Percentiles rank a stretch among this genome's conserved stretches.
These are phyloP conservation scores for Waltiozyma sp. DNA, from an alignment of 1,139 yeast species.

Conservation along the genomic window DNA sequence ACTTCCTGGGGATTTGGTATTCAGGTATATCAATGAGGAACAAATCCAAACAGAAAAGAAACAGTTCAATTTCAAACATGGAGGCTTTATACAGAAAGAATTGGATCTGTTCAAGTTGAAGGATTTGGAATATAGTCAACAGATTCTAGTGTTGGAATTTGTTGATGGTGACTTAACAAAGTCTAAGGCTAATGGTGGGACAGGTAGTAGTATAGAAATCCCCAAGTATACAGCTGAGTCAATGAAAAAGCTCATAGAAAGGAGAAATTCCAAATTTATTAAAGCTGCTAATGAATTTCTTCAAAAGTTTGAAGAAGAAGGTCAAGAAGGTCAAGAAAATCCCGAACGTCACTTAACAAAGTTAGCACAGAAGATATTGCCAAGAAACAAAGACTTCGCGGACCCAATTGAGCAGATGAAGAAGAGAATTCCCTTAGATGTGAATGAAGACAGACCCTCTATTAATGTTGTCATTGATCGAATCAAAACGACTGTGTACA, in stretches of 20 bases:
- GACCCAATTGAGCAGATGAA: constrained; percentile 44
- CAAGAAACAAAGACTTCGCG: constrained; percentile 33
- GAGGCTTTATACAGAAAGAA: constrained; percentile 32
- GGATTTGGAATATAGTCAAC: constrained; percentile 27
- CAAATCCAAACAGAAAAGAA: constrained; percentile 42
- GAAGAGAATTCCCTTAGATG: constrained; percentile 16
- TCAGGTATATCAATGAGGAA: constrained; percentile 67
- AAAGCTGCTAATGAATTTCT: constrained; percentile 33
- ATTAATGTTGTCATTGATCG: constrained; percentile 36
- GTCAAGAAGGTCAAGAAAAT: constrained; percentile 21
- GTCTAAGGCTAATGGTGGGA: constrained; percentile 26
- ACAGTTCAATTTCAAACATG: constrained; percentile 34
- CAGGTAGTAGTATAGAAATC: constrained; percentile 23
- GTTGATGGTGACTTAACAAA: constrained; percentile 50
- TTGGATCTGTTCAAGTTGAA: constrained; percentile 37
- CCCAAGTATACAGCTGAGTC: constrained; percentile 38
- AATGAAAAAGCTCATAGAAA: constrained; percentile 48
- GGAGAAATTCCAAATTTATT: constrained; percentile 45
- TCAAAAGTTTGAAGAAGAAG: constrained; percentile 20
- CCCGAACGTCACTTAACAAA: constrained; percentile 28
- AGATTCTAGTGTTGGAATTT: constrained; percentile 65
- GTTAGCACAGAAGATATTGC: constrained; percentile 31
- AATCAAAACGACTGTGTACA: constrained; percentile 42
- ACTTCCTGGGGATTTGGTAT: constrained; percentile 56
- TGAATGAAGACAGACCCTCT: constrained; percentile 23